Percentiles rank a stretch among this genome's conserved stretches.
phyloP scores from a whole-genome alignment of 345 rosid genomes.

The Rhizophora apiculata region DNA sequence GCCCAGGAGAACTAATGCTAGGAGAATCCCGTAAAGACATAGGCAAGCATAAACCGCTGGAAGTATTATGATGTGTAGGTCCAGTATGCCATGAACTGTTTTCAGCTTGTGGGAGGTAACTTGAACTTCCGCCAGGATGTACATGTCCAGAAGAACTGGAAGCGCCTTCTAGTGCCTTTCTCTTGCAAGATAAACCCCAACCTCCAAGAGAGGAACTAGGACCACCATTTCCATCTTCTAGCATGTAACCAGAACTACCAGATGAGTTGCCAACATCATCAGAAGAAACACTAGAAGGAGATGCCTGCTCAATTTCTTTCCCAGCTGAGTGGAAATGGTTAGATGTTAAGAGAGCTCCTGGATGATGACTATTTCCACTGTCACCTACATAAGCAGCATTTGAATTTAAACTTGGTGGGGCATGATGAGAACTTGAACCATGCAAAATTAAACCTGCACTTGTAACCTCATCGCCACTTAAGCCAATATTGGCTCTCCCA shows the following conservation, averaged over 20 bases:
- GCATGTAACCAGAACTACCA: slow-evolving; percentile 48
- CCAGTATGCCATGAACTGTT: slow-evolving; percentile 39
- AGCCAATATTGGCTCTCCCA: slow-evolving; percentile 25
- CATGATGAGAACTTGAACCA: slow-evolving; percentile 52
- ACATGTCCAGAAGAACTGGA: slow-evolving; percentile 63
- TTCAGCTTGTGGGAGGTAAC: slow-evolving; percentile 47
- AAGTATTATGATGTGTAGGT: slow-evolving; percentile 41
- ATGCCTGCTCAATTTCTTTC: slow-evolving; percentile 30
- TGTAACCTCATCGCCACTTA: slow-evolving; percentile 38
- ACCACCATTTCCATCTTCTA: slow-evolving; percentile 54
- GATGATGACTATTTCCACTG: slow-evolving; percentile 28
- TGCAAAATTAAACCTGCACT: slow-evolving; percentile 41
- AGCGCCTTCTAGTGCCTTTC: slow-evolving; percentile 83
- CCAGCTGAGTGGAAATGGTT: slow-evolving; percentile 26
- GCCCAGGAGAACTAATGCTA: slow-evolving; percentile 39
- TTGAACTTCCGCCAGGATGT: slow-evolving; percentile 50
- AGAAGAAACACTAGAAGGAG: slow-evolving; percentile 26
- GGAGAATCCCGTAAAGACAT: slow-evolving; percentile 45
- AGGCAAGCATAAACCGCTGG: slow-evolving; percentile 60
- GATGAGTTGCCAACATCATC: slow-evolving; percentile 48
- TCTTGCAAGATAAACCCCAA: slow-evolving; percentile 85
- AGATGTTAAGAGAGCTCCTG: slow-evolving; percentile 30
- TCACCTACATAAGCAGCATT: slow-evolving; percentile 38
- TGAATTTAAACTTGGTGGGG: slow-evolving; percentile 34
- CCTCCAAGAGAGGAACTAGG: slow-evolving; percentile 52